phyloP scores from a whole-genome alignment of 2,329 filamentous ascomycete genomes.

The Penicillium sp. region DNA sequence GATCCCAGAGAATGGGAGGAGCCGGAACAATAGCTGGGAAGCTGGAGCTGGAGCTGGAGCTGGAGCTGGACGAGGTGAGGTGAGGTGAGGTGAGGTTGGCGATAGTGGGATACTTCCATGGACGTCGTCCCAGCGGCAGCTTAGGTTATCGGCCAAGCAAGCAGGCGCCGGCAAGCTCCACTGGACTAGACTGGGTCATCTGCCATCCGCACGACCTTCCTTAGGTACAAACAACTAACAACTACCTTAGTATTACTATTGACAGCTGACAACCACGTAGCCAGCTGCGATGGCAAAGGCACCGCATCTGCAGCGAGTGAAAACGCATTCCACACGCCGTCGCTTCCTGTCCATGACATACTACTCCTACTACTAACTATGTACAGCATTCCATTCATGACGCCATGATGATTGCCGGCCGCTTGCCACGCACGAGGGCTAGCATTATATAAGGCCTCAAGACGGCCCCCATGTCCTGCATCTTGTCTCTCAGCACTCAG shows the following conservation, averaged over 20 bases:
- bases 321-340: background rate
- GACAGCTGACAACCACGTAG: background rate
- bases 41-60: too few species aligned
- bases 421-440: background rate
- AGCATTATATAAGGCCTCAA: background rate
- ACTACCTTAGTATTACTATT: too few species aligned
- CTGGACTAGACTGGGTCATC: too few species aligned
- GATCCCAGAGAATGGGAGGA: background rate
- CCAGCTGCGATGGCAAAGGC: background rate
- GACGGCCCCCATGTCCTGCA: background rate
- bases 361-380: too few species aligned
- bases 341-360: background rate
- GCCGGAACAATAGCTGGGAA: background rate
- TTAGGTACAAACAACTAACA: too few species aligned
- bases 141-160: conserved; percentile 1
- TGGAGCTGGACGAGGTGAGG: background rate
- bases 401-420: conserved; percentile 4
- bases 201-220: too few species aligned
- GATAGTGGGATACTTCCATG: background rate
- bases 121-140: too few species aligned
- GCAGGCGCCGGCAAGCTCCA: conserved; percentile 6
- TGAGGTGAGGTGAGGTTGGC: background rate
- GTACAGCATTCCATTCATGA: conserved; percentile 6
- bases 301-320: background rate
- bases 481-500: background rate